Conservation (phyloP, 768 basidiomycete species). For the Suillus hirtellus region DNA sequence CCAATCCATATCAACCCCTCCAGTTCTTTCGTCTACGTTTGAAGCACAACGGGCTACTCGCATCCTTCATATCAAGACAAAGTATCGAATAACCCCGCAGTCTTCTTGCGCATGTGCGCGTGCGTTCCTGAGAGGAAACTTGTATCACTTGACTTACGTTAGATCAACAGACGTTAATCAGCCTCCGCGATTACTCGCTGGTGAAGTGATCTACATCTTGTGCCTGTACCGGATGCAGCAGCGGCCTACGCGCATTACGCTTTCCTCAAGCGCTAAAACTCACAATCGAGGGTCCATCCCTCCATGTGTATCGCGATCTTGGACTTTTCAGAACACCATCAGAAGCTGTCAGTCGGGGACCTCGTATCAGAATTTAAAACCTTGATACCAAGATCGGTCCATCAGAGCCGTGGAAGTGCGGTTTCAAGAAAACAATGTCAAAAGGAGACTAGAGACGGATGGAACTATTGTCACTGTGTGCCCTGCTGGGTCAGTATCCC, state of each 20-base stretch:
- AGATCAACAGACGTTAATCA: neutral
- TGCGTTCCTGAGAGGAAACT: neutral
- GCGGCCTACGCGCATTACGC: neutral
- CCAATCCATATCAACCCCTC: too few species aligned
- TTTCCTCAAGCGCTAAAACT: neutral
- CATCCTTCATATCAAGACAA: neutral
- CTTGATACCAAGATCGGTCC: neutral
- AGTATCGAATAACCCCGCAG: neutral
- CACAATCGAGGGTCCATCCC: neutral
- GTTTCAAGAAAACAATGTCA: neutral
- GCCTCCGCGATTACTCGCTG: conserved; percentile 1
- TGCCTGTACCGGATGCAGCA: neutral
- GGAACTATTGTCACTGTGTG: neutral
- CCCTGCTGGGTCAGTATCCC: neutral
- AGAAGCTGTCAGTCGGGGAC: neutral
- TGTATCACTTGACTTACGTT: neutral
- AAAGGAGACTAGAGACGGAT: neutral
- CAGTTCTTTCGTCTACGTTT: neutral
- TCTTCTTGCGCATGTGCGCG: neutral
- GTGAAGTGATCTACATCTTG: conserved; percentile 5
- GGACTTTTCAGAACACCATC: neutral
- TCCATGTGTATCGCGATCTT: neutral
- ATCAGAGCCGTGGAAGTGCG: neutral
- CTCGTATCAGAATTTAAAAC: neutral
- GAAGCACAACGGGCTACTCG: neutral